Evolutionary conservation across 768 basidiomycete species (phyloP).

Genomic region (Termitomyces sp.): DNA sequence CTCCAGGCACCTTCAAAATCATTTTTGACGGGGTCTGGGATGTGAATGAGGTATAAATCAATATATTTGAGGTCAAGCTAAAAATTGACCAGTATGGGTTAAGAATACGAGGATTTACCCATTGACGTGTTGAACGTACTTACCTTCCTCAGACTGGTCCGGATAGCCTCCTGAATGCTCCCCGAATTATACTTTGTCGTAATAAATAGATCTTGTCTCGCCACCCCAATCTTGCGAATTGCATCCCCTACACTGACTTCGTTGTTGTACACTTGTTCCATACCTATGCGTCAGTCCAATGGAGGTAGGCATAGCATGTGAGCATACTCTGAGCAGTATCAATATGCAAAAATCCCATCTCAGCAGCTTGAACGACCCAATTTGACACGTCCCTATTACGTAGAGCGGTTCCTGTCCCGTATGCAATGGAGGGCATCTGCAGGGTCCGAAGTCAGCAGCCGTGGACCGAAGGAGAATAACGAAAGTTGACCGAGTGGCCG

Average conservation of each 20-base stretch:
- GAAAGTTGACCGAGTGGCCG: conserved; percentile 11
- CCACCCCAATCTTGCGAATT: conserved; percentile 45
- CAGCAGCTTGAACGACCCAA: conserved; percentile 16
- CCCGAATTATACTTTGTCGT: conserved; percentile 54
- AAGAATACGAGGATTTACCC: not conserved
- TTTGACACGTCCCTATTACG: conserved; percentile 9
- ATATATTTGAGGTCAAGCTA: conserved; percentile 62
- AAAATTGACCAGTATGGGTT: conserved; percentile 1
- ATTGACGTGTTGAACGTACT: not conserved
- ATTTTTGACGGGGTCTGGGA: conserved; percentile 31
- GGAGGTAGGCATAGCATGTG: conserved; percentile 14
- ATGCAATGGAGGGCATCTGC: conserved; percentile 20
- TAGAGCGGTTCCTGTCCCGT: conserved; percentile 16
- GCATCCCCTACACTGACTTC: conserved; percentile 39
- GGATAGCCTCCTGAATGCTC: conserved; percentile 39
- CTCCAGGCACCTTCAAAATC: conserved; percentile 47
- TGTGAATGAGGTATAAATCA: conserved; percentile 73
- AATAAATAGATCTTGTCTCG: conserved; percentile 45
- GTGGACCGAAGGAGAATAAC: not conserved
- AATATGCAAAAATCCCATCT: conserved; percentile 20
- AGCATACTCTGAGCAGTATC: conserved; percentile 25
- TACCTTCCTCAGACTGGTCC: conserved; percentile 51
- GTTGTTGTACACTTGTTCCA: conserved; percentile 35
- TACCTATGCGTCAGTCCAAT: not conserved
- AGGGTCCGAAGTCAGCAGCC: not conserved